phyloP scores from a whole-genome alignment of 805 yeast genomes.

The Lipomyces yamadae region DNA sequence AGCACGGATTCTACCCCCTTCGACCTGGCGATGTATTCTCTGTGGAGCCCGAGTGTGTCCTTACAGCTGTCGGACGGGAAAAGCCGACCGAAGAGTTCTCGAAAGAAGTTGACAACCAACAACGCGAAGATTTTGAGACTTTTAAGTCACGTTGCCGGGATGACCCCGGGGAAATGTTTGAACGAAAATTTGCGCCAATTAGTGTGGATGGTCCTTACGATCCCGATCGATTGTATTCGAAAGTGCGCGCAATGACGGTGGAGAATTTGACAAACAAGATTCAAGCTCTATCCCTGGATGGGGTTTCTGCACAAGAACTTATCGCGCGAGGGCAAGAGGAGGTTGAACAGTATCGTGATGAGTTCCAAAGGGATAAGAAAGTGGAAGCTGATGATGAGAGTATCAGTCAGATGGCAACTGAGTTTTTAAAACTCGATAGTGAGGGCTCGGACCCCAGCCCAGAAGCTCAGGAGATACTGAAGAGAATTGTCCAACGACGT shows the following conservation, averaged over 20 bases:
- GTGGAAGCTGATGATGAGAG: neutral
- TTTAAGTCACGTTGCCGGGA: slow-evolving; percentile 64
- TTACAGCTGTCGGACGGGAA: slow-evolving; percentile 79
- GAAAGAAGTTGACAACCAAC: slow-evolving; percentile 69
- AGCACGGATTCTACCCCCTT: slow-evolving; percentile 45
- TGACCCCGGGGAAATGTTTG: slow-evolving; percentile 59
- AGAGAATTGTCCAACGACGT: neutral
- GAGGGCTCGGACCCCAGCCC: neutral
- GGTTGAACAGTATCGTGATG: slow-evolving; percentile 32
- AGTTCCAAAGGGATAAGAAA: neutral
- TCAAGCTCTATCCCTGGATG: slow-evolving; percentile 26
- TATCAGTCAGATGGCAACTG: neutral
- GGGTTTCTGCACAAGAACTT: slow-evolving; percentile 13
- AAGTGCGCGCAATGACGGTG: slow-evolving; percentile 18
- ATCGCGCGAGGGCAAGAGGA: slow-evolving; percentile 35
- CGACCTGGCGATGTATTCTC: slow-evolving; percentile 85
- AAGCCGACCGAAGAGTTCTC: slow-evolving; percentile 79
- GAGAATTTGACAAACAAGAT: slow-evolving; percentile 6
- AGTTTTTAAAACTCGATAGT: neutral
- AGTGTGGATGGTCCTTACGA: slow-evolving; percentile 28
- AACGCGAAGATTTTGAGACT: slow-evolving; percentile 75
- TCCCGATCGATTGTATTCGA: slow-evolving; percentile 18
- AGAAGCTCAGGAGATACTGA: slow-evolving; percentile 5
- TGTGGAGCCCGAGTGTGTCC: slow-evolving; percentile 83
- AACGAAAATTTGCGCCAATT: slow-evolving; percentile 47